Evolutionary conservation across 2,329 filamentous ascomycete species (phyloP).

Genomic region (Atkinsonella texensis): DNA sequence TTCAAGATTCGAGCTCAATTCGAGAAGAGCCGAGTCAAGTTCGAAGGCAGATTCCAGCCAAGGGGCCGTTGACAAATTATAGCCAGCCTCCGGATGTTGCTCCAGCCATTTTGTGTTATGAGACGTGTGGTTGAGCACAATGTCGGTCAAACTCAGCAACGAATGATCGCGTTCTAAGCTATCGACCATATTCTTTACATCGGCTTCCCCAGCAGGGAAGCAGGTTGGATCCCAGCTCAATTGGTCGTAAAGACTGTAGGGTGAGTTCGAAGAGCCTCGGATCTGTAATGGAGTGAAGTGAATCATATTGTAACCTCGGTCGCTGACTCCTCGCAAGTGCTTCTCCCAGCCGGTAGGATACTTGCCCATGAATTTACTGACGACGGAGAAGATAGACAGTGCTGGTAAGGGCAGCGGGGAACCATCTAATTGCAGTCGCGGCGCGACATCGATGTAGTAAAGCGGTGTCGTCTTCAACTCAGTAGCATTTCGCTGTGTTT

Average conservation of each 20-base stretch:
- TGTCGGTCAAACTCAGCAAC: slow-evolving; percentile 81
- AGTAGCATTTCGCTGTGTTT: slow-evolving; percentile 23
- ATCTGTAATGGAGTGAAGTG: slow-evolving; percentile 93
- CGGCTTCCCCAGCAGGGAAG: slow-evolving; percentile 77
- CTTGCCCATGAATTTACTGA: slow-evolving; percentile 96
- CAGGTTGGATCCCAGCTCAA: slow-evolving; percentile 68
- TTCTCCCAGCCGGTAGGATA: slow-evolving; percentile 85
- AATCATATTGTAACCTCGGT: slow-evolving; percentile 95
- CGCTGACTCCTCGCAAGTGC: slow-evolving; percentile 77
- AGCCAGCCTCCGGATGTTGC: slow-evolving; percentile 89
- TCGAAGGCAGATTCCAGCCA: slow-evolving; percentile 55
- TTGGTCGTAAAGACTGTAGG: slow-evolving; percentile 94
- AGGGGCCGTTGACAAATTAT: slow-evolving; percentile 85
- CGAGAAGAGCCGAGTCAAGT: slow-evolving; percentile 52
- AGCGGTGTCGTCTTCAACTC: slow-evolving; percentile 53
- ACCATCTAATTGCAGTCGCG: slow-evolving; percentile 62
- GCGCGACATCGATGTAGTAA: slow-evolving; percentile 92
- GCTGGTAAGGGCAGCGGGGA: slow-evolving; percentile 70
- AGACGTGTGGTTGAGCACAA: slow-evolving; percentile 96
- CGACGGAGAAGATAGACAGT: slow-evolving; percentile 80
- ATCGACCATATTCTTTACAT: slow-evolving; percentile 63
- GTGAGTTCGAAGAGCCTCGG: slow-evolving; percentile 83
- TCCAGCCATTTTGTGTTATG: slow-evolving; percentile 91
- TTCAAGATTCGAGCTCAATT: slow-evolving; percentile 64
- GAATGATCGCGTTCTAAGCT: slow-evolving; percentile 79